Evolutionary conservation across 1,284 basidiomycete species (phyloP).

Genomic region (Malassezia slooffiae): DNA sequence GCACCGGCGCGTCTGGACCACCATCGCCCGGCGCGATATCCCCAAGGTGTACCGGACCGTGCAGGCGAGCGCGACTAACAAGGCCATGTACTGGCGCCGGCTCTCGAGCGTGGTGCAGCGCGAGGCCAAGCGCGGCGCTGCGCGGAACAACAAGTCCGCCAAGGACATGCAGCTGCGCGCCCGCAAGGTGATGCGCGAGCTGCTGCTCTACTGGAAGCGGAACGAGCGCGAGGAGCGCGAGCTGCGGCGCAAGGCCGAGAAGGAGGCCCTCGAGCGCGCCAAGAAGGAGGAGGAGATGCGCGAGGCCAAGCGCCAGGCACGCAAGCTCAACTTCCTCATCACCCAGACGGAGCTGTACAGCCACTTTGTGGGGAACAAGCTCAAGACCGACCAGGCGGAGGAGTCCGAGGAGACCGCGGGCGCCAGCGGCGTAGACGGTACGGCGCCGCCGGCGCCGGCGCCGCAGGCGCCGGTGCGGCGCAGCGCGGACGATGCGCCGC

Average conservation of each 20-base stretch:
- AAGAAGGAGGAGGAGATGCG: conserved; percentile 92
- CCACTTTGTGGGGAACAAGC: conserved; percentile 96
- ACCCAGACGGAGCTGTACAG: conserved; percentile 98
- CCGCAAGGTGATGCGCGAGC: conserved; percentile 67
- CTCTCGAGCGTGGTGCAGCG: conserved; percentile 65
- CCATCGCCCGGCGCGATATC: conserved; percentile 43
- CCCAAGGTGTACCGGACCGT: conserved; percentile 45
- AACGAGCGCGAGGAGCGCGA: conserved; percentile 88
- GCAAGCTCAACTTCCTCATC: conserved; percentile 97
- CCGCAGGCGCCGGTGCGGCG: conserved; percentile 52
- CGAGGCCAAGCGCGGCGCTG: conserved; percentile 68
- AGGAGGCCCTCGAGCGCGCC: conserved; percentile 51
- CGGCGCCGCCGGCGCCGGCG: conserved; percentile 46
- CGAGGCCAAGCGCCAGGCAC: conserved; percentile 84
- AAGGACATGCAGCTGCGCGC: conserved; percentile 82
- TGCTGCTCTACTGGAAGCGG: conserved; percentile 94
- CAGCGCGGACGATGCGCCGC: conserved; percentile 36
- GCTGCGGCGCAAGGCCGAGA: conserved; percentile 82
- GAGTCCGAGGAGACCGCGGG: conserved; percentile 56
- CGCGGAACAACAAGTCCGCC: conserved; percentile 66
- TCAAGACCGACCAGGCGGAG: conserved; percentile 88
- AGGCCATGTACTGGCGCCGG: conserved; percentile 59
- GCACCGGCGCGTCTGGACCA: conserved; percentile 43
- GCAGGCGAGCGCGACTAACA: conserved; percentile 35
- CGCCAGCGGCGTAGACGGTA: conserved; percentile 23